Base-by-base conservation (phyloP, 2,329 filamentous ascomycete genomes). In the Verticillium klebahnii region DNA sequence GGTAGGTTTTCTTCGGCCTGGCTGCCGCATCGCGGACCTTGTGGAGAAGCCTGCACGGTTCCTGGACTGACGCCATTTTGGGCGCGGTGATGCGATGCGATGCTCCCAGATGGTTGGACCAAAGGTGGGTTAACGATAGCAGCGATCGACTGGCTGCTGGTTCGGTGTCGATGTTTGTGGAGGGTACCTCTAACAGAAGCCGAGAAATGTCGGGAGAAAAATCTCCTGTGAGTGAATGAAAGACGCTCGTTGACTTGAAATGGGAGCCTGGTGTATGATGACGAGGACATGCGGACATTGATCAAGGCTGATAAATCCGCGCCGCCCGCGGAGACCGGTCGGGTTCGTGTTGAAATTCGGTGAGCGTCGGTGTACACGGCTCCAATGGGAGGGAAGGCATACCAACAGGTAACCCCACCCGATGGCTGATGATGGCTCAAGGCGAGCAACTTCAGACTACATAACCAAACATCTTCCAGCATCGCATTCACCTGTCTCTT, bases 1-100 rank as follows among this genome's bases (percentile, higher is more conserved):
- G 70, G 58, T 72, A 75, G 2, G 69, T 61, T 4, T 63, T 32
- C 39, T 56, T 57, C 34, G 58, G 58, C 15, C 37, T 25, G 17
- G 37, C 37, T n/a, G 39, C 19, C 8, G 29, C 45, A 19, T 59
- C 58, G 29, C 58, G 58, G 29, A 29, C 23, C 6, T 17, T 31
- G 58, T n/a, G 31, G 11, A 59, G 40, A 2, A 54, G 58, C 58
- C 15, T 32, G 45, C 45, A 36, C 4, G 40, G 31, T 31, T 37
- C 31, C 19, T 37, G n/a, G 32, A 45, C 50, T 59, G 58, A 59
- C 58, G 58, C 58, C 58, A 59, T 59, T 29, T 36, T 52, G n/a
- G 19, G n/a, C 12, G 8, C 45, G 45, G n/a, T 52, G 45, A 52
- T 52, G 45, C 45, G n/a, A 52, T 52, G 45, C 19, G 19, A 25